Percentiles rank a stretch among this genome's conserved stretches.
Evolutionary conservation across 805 yeast species (phyloP).

Genomic region (Brettanomyces nanus): DNA sequence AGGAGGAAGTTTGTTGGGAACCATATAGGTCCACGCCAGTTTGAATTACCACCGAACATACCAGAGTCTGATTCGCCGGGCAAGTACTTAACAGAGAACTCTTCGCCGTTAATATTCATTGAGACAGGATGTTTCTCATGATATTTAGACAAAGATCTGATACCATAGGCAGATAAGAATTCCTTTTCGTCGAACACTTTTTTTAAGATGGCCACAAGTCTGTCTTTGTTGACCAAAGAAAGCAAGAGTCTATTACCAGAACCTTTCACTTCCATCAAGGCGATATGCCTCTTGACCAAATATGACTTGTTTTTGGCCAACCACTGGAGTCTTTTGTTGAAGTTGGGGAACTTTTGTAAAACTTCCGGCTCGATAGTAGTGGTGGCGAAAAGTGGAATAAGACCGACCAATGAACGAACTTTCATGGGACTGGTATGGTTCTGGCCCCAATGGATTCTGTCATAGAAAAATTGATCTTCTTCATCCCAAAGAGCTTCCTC

Average conservation of each 20-base stretch:
- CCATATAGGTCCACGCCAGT: conserved; percentile 98
- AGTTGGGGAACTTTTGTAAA: conserved; percentile 68
- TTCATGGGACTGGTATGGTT: conserved; percentile 60
- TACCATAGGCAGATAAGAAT: conserved; percentile 77
- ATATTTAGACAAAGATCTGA: conserved; percentile 78
- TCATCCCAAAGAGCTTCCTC: conserved; percentile 83
- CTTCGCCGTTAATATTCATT: conserved; percentile 73
- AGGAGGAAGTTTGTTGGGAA: conserved; percentile 83
- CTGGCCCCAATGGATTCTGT: conserved; percentile 80
- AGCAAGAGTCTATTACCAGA: conserved; percentile 73
- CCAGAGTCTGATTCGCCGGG: conserved; percentile 91
- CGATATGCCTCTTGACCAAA: conserved; percentile 74
- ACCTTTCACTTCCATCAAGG: conserved; percentile 72
- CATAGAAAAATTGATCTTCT: conserved; percentile 80
- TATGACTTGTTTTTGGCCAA: conserved; percentile 61
- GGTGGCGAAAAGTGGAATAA: conserved; percentile 85
- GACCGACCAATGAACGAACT: conserved; percentile 82
- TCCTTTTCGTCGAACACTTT: conserved; percentile 82
- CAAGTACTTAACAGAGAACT: conserved; percentile 62
- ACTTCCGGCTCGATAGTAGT: conserved; percentile 82
- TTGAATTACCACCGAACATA: conserved; percentile 92
- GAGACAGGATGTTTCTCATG: conserved; percentile 80
- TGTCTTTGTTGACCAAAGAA: conserved; percentile 73
- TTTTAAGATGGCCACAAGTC: conserved; percentile 65
- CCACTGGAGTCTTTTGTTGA: conserved; percentile 80